These are phyloP conservation scores for Umbelopsis sp. DNA, from an alignment of 371 early-diverging fungal genomes.

Conservation along the genomic window DNA sequence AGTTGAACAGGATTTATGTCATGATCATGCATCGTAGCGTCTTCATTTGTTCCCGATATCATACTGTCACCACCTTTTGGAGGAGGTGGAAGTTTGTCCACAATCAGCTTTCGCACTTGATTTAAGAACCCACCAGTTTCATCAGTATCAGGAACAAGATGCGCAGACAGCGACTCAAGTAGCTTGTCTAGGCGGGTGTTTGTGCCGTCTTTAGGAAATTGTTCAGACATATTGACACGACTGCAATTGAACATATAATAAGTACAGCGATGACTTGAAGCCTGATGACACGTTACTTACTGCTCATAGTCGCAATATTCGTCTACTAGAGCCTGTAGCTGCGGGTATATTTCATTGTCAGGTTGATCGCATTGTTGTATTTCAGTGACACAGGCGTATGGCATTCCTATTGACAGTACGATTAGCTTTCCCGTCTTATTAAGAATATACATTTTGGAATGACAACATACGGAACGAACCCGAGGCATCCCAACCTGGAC, in stretches of 20 bases:
- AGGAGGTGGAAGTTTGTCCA: slow-evolving; percentile 3
- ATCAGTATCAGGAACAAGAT: slow-evolving; percentile 42
- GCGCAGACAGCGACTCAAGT: slow-evolving; percentile 44
- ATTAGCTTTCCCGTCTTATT: neutral
- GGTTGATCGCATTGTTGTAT: slow-evolving; percentile 49
- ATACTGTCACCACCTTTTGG: neutral
- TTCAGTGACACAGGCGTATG: slow-evolving; percentile 54
- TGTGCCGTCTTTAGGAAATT: slow-evolving; percentile 22
- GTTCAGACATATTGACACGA: slow-evolving; percentile 36
- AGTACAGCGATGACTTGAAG: slow-evolving; percentile 1
- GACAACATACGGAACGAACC: slow-evolving; percentile 50
- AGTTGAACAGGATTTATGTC: too few species aligned
- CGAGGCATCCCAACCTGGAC: slow-evolving; percentile 46
- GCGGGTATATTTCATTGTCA: slow-evolving; percentile 47
- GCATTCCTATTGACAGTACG: slow-evolving; percentile 34
- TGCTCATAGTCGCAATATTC: slow-evolving; percentile 64
- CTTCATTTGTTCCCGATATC: neutral
- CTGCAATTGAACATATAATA: slow-evolving; percentile 27
- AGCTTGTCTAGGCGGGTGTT: slow-evolving; percentile 51
- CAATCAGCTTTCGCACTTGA: slow-evolving; percentile 36
- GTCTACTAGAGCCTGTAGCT: slow-evolving; percentile 47
- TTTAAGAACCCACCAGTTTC: slow-evolving; percentile 38
- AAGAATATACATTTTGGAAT: slow-evolving; percentile 18
- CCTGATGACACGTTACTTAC: slow-evolving; percentile 38
- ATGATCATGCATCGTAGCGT: neutral